Conservation (phyloP, 176 grass and related monocot genomes). For the Areca catechu region DNA sequence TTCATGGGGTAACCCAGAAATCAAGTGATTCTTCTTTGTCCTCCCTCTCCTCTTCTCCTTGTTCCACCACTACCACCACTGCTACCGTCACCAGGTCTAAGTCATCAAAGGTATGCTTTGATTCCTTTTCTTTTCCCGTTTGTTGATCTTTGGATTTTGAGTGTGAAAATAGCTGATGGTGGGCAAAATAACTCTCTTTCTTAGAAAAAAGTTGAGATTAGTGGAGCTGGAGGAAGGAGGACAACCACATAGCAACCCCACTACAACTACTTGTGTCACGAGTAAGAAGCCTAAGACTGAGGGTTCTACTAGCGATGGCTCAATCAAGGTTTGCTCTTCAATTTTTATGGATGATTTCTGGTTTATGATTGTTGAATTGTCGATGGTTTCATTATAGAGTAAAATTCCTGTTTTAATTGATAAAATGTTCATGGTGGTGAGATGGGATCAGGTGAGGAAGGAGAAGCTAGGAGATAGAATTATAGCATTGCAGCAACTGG, state of each 20-base stretch:
- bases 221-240: too few relatives aligned
- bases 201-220: too few relatives aligned
- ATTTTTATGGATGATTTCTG: neutral
- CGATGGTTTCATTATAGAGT: too few relatives aligned
- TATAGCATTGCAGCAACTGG: slow-evolving; percentile 67
- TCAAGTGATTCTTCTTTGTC: slow-evolving; percentile 2
- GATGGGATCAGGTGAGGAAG: slow-evolving; percentile 37
- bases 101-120: slow-evolving; percentile 3
- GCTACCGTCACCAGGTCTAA: slow-evolving; percentile 9
- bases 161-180: too few relatives aligned
- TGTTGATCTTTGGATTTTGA: too few relatives aligned
- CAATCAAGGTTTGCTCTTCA: neutral
- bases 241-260: too few relatives aligned
- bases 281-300: slow-evolving; percentile 20
- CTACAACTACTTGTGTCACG: too few relatives aligned
- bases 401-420: neutral
- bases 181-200: too few relatives aligned
- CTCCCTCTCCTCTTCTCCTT: slow-evolving; percentile 19
- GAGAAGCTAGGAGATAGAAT: slow-evolving; percentile 66
- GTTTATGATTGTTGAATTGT: too few relatives aligned
- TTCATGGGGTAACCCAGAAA: neutral
- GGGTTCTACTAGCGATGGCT: neutral
- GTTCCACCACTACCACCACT: slow-evolving; percentile 11
- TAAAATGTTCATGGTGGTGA: neutral
- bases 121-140: neutral